Evolutionary conservation across 495 filamentous ascomycete genomes (phyloP).

Genomic region (Choiromyces venosus): DNA sequence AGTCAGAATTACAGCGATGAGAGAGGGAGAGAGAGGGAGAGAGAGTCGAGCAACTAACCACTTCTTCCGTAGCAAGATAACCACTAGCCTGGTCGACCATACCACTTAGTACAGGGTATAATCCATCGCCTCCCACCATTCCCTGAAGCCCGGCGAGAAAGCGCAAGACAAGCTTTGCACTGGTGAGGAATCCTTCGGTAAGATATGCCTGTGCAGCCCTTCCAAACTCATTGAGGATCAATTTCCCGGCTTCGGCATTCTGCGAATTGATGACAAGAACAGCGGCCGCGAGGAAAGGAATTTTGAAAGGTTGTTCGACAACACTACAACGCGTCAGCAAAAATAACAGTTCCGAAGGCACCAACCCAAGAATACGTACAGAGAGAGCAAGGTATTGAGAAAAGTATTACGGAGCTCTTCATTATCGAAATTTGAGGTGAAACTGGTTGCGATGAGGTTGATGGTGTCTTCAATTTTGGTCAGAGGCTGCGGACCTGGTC

Average conservation of each 20-base stretch:
- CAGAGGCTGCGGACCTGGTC: slow-evolving; percentile 52
- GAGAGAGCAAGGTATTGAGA: slow-evolving; percentile 63
- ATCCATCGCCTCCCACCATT: slow-evolving; percentile 71
- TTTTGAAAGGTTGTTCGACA: slow-evolving; percentile 92
- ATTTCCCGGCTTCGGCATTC: slow-evolving; percentile 50
- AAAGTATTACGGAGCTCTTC: slow-evolving; percentile 64
- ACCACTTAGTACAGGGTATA: slow-evolving; percentile 79
- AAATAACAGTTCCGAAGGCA: slow-evolving; percentile 35
- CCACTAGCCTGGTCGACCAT: slow-evolving; percentile 52
- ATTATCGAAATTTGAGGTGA: slow-evolving; percentile 76
- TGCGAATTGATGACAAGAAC: slow-evolving; percentile 68
- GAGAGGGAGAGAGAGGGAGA: neutral
- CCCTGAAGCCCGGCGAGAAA: slow-evolving; percentile 78
- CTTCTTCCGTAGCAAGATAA: slow-evolving; percentile 13
- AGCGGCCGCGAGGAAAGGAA: slow-evolving; percentile 80
- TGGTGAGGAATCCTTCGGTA: slow-evolving; percentile 70
- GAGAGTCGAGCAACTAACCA: slow-evolving; percentile 32
- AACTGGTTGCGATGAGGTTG: slow-evolving; percentile 63
- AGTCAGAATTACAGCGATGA: neutral
- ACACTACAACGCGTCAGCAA: slow-evolving; percentile 43
- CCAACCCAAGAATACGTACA: slow-evolving; percentile 51
- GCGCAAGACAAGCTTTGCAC: slow-evolving; percentile 82
- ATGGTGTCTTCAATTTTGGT: slow-evolving; percentile 77
- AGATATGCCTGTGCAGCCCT: slow-evolving; percentile 61
- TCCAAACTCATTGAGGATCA: slow-evolving; percentile 61